Conservation (phyloP, 176 grass and related monocot genomes). For the Triticum turgidum region DNA sequence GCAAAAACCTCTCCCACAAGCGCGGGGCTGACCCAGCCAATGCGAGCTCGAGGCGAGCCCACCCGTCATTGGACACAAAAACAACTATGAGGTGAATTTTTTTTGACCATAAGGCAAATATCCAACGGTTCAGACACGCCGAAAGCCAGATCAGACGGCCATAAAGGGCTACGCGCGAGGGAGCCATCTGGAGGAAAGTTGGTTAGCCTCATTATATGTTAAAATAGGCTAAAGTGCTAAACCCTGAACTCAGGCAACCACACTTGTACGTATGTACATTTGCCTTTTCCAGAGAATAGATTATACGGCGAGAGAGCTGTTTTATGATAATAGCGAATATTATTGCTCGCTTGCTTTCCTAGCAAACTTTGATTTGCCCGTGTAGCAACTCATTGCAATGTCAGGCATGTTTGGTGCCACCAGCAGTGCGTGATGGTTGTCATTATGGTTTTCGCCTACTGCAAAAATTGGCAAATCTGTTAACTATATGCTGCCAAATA, state of each 20-base stretch:
- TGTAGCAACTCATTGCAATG: slow-evolving; percentile 5
- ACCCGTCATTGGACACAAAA: too few species aligned
- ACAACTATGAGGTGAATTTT: too few species aligned
- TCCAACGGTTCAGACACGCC: too few species aligned
- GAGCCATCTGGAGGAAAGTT: too few species aligned
- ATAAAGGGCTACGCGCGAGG: too few species aligned
- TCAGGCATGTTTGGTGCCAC: not conserved
- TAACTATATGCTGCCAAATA: not conserved
- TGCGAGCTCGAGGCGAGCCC: too few species aligned
- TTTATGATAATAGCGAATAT: not conserved
- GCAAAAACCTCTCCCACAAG: too few species aligned
- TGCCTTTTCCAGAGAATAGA: not conserved
- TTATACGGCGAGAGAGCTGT: not conserved
- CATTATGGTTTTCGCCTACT: slow-evolving; percentile 5
- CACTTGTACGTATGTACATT: not conserved
- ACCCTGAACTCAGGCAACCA: not conserved
- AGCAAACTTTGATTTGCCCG: slow-evolving; percentile 20
- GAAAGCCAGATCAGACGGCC: too few species aligned
- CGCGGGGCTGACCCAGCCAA: too few species aligned
- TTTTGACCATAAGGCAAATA: too few species aligned
- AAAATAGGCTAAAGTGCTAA: not conserved
- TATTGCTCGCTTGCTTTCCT: slow-evolving; percentile 15
- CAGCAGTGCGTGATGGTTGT: not conserved
- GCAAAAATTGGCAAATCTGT: not conserved
- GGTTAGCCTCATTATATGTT: too few species aligned